Evolutionary conservation across 805 yeast genomes (phyloP).

Genomic region (Candida chilensis): DNA sequence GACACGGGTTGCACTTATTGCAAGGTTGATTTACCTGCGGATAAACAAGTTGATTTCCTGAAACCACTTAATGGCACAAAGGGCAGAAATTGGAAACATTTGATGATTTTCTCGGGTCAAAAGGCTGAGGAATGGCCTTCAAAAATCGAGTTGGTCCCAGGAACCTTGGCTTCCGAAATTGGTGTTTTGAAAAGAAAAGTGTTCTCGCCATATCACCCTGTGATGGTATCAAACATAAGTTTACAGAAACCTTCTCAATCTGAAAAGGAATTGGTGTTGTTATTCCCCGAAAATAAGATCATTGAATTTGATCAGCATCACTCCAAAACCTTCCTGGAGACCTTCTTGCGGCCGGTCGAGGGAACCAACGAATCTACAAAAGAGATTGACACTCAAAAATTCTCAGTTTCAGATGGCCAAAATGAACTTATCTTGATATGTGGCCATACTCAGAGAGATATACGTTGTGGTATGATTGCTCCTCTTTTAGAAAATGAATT

Average conservation of each 20-base stretch:
- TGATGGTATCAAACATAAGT: slow-evolving; percentile 37
- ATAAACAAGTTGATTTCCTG: slow-evolving; percentile 27
- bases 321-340: slow-evolving; percentile 25
- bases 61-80: slow-evolving; percentile 37
- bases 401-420: slow-evolving; percentile 6
- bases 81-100: slow-evolving; percentile 45
- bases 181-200: slow-evolving; percentile 17
- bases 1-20: slow-evolving; percentile 64
- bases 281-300: slow-evolving; percentile 46
- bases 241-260: slow-evolving; percentile 7
- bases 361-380: slow-evolving; percentile 1
- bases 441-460: slow-evolving; percentile 58
- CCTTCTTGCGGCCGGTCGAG: slow-evolving; percentile 27
- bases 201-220: slow-evolving; percentile 37
- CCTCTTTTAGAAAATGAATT: slow-evolving; percentile 49
- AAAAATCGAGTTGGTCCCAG: slow-evolving; percentile 39
- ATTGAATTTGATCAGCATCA: slow-evolving; percentile 23
- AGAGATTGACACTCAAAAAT: slow-evolving; percentile 4
- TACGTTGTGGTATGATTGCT: slow-evolving; percentile 60
- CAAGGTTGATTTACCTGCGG: slow-evolving; percentile 25
- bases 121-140: slow-evolving; percentile 32
- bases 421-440: slow-evolving; percentile 43
- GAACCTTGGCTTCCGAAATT: slow-evolving; percentile 30
- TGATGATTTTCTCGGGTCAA: slow-evolving; percentile 40
- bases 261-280: slow-evolving; percentile 19